Base-by-base conservation (phyloP, 176 grass and related monocot species). In the Thalia dealbata region DNA sequence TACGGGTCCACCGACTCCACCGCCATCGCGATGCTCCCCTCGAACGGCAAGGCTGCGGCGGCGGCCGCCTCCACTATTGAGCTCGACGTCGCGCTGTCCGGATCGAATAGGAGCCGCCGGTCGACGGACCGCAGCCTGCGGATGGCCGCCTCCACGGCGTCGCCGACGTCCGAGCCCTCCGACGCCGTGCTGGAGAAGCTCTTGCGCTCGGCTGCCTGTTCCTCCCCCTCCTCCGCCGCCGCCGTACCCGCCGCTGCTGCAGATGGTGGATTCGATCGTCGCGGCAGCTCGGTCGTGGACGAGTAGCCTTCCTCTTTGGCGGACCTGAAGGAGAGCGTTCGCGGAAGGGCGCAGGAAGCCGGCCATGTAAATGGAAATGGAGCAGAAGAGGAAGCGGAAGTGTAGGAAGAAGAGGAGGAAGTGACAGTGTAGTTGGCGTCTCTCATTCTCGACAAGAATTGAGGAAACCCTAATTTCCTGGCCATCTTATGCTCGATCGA, bases 21-120 rank as follows among this genome's bases (percentile, higher is more conserved):
- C 38, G 27, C 65, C 38, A 14, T 13, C 3, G 65, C 65, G 21
- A 68, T 10, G 38, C 41, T 68, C 27, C 65, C 65, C 35, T 68
- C 41, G 41, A 68, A 68, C 3, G 16, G 38, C 8, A 68, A 8
- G 35, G 19, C 38, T 8, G 24, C 26, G 14, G 4, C 26, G 7
- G 35, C 64, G 16, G 15, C 64, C 16, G 21, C 69, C 23, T 71
- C n/a, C 45, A 52, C 46, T 52, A 87, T 67, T 61, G 89, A 85
- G 21, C 87, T 84, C 25, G 77, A 86, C 71, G 85, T 82, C 27
- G 70, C n/a, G 64, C 61, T 72, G 7, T 75, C 81, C 21, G 79
- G 66, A 66, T 85, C 84, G 67, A 89, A 90, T 61, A 85, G 73
- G 44, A 95, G 76, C 10, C 91, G 66, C 14, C 82, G 32, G 32